Percentiles rank a stretch among this genome's conserved stretches.
phyloP scores from a whole-genome alignment of 2,329 filamentous ascomycete species.

The Septoria linicola region DNA sequence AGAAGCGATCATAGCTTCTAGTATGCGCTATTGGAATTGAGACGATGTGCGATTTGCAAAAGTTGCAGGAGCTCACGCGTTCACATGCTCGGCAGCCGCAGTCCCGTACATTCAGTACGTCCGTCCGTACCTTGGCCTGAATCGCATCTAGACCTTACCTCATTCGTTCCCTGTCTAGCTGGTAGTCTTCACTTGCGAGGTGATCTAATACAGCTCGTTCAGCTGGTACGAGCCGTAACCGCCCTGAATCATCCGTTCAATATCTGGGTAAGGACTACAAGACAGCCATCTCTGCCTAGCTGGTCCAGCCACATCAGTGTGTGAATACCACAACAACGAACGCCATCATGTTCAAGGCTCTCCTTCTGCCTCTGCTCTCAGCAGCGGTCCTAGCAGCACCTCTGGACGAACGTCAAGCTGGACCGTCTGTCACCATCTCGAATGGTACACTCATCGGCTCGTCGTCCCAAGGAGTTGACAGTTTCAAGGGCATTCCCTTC shows the following conservation, averaged over 20 bases:
- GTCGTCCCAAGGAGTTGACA: slow-evolving; percentile 55
- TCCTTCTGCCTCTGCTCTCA: slow-evolving; percentile 16
- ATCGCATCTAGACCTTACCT: not conserved
- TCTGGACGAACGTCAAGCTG: slow-evolving; percentile 22
- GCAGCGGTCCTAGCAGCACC: slow-evolving; percentile 18
- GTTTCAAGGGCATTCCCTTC: slow-evolving; percentile 73
- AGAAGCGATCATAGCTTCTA: slow-evolving; percentile 1
- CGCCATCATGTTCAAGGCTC: not conserved
- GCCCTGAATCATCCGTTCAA: not conserved
- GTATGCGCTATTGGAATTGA: not conserved
- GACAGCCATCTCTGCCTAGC: not conserved
- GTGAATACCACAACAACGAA: too few relatives aligned
- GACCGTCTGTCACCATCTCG: slow-evolving; percentile 43
- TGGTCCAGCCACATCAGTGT: too few relatives aligned
- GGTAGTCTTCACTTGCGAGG: not conserved
- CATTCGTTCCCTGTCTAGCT: not conserved
- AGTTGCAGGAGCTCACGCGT: not conserved
- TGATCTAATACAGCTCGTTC: not conserved
- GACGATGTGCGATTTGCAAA: not conserved
- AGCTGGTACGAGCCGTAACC: not conserved
- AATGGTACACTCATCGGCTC: slow-evolving; percentile 59
- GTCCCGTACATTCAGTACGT: not conserved
- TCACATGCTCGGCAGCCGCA: not conserved
- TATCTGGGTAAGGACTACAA: not conserved
- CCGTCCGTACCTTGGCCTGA: not conserved